A percentile compares a stretch with the other conserved stretches of the same genome.
These are phyloP conservation scores for Hirschioporus abietinus DNA, from an alignment of 768 basidiomycete species.

Conservation along the genomic window DNA sequence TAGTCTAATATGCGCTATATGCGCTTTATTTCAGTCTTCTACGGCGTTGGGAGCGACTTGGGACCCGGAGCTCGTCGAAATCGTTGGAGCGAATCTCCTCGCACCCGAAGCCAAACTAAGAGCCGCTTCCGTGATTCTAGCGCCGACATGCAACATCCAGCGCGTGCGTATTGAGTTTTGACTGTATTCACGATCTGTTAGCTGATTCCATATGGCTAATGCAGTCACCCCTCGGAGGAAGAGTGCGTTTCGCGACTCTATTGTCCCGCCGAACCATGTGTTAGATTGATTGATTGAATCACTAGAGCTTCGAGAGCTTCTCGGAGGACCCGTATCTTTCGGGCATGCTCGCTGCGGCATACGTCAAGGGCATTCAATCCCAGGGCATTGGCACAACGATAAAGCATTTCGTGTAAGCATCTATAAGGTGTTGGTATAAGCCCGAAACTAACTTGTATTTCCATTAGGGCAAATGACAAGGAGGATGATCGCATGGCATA, in stretches of 20 bases:
- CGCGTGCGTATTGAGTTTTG: constrained; percentile 38
- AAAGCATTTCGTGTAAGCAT: constrained; percentile 71
- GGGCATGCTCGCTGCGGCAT: constrained; percentile 63
- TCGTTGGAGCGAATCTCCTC: constrained; percentile 58
- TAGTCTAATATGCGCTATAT: not conserved
- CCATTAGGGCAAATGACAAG: constrained; percentile 69
- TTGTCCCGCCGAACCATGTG: not conserved
- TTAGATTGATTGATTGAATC: not conserved
- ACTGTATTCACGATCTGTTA: not conserved
- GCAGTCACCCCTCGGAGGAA: constrained; percentile 66
- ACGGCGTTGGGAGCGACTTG: constrained; percentile 76
- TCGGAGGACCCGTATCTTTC: constrained; percentile 75
- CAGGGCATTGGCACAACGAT: constrained; percentile 73
- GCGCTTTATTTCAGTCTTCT: constrained; percentile 35
- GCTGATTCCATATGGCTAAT: constrained; percentile 7
- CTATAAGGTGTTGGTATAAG: constrained; percentile 2
- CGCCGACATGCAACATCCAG: constrained; percentile 83
- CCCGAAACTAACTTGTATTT: not conserved
- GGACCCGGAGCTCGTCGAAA: constrained; percentile 58
- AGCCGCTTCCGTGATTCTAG: constrained; percentile 64
- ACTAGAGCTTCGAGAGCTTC: constrained; percentile 69
- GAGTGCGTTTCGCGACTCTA: constrained; percentile 32
- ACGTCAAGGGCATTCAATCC: constrained; percentile 71
- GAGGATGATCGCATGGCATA: constrained; percentile 70
- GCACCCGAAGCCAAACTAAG: constrained; percentile 69